These are phyloP conservation scores for Pythium oligandrum DNA, from an alignment of 352 stramenopile species.

Conservation along the genomic window DNA sequence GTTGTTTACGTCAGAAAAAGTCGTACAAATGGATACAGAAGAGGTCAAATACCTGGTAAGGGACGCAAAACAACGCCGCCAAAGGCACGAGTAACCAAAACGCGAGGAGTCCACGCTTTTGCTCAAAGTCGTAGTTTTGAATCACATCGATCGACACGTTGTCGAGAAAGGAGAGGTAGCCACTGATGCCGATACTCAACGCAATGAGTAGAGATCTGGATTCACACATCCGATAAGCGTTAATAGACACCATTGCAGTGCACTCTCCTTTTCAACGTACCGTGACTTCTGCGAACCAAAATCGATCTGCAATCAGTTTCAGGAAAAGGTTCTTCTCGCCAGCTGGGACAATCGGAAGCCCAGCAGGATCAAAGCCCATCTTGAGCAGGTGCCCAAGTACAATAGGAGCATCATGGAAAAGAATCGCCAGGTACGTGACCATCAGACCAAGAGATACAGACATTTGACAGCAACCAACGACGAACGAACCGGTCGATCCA, in stretches of 20 bases:
- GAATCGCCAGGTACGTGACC: slow-evolving; percentile 31
- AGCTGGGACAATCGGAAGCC: slow-evolving; percentile 13
- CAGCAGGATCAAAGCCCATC: slow-evolving; percentile 27
- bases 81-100: slow-evolving; percentile 46
- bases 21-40: not conserved
- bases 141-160: slow-evolving; percentile 36
- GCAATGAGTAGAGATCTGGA: slow-evolving; percentile 30
- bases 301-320: slow-evolving; percentile 24
- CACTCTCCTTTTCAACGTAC: slow-evolving; percentile 19
- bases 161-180: slow-evolving; percentile 47
- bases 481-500: slow-evolving; percentile 21
- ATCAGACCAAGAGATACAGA: slow-evolving; percentile 32
- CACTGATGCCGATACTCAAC: slow-evolving; percentile 37
- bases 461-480: slow-evolving; percentile 29
- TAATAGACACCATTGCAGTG: not conserved
- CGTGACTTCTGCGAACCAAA: slow-evolving; percentile 31
- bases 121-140: slow-evolving; percentile 37
- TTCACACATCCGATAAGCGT: not conserved
- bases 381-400: slow-evolving; percentile 30
- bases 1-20: not conserved
- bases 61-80: slow-evolving; percentile 32
- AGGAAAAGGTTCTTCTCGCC: slow-evolving; percentile 9
- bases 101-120: slow-evolving; percentile 22
- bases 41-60: slow-evolving; percentile 31
- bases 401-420: slow-evolving; percentile 38